These are phyloP conservation scores for Dendrobium officinale DNA, from an alignment of 106 monocot genomes.

Conservation along the genomic window DNA sequence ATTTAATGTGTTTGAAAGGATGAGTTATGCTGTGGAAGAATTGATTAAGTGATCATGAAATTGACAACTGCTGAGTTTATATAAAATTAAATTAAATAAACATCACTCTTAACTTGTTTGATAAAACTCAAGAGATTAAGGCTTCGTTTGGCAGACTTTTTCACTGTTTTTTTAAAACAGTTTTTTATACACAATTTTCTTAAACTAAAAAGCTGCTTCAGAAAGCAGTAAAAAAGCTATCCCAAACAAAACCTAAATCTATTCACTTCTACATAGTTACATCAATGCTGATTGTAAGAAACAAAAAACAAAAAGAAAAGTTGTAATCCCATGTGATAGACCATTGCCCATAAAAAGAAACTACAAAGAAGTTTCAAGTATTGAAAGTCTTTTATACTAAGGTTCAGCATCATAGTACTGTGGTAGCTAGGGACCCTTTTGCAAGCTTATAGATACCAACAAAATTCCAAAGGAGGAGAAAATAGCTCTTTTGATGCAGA, in stretches of 20 bases:
- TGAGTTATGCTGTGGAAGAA: not conserved
- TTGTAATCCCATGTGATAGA: not conserved
- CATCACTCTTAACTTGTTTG: too few species aligned
- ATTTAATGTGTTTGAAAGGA: not conserved
- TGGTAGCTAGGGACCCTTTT: conserved; percentile 10
- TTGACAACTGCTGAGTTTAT: too few species aligned
- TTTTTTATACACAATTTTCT: too few species aligned
- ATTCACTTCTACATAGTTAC: not conserved
- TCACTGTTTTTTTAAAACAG: too few species aligned
- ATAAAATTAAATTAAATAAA: too few species aligned
- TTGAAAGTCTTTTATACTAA: not conserved
- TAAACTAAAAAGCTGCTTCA: too few species aligned
- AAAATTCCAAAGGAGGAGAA: conserved; percentile 20
- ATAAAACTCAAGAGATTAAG: too few species aligned
- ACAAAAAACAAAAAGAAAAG: not conserved
- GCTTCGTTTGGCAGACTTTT: too few species aligned
- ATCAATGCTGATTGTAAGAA: not conserved
- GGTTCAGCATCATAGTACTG: conserved; percentile 3
- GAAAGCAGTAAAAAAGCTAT: too few species aligned
- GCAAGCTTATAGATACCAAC: conserved; percentile 13
- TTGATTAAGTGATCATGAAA: too few species aligned
- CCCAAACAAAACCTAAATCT: not conserved
- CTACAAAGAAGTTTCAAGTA: not conserved
- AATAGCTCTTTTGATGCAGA: conserved; percentile 22
- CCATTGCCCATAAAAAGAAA: not conserved